Conservation (phyloP, 768 basidiomycete species). For the Lyophyllum atratum region DNA sequence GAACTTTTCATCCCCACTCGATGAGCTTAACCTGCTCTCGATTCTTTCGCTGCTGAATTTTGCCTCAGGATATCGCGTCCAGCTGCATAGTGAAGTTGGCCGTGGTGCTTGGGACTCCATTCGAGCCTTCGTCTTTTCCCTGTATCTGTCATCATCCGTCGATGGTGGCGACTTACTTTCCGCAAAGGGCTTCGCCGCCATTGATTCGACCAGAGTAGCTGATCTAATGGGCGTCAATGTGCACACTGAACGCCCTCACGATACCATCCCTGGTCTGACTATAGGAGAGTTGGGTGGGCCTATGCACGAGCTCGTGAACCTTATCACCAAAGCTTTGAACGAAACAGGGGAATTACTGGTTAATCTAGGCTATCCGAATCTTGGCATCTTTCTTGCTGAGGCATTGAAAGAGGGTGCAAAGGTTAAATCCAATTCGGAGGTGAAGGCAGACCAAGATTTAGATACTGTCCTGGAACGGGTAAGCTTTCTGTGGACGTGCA, state of each 20-base stretch:
- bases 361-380: constrained; percentile 59
- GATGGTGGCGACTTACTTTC: constrained; percentile 63
- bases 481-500: constrained; percentile 16
- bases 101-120: constrained; percentile 87
- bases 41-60: constrained; percentile 82
- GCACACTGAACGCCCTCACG: constrained; percentile 72
- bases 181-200: constrained; percentile 61
- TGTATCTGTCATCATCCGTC: constrained; percentile 66
- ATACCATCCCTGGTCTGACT: constrained; percentile 63
- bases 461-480: constrained; percentile 69
- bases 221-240: constrained; percentile 71
- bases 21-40: constrained; percentile 83
- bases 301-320: constrained; percentile 69
- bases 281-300: constrained; percentile 80
- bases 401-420: constrained; percentile 58
- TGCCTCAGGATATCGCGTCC: constrained; percentile 76
- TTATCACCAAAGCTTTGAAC: constrained; percentile 62
- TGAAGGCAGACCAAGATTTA: constrained; percentile 37
- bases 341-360: constrained; percentile 73
- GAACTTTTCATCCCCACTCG: constrained; percentile 68
- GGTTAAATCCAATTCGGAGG: constrained; percentile 20
- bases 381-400: constrained; percentile 77
- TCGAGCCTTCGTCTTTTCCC: constrained; percentile 67
- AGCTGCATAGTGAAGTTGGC: constrained; percentile 69
- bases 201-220: constrained; percentile 61